These are phyloP conservation scores for Tolypocladium album DNA, from an alignment of 2,329 filamentous ascomycete species.

Conservation along the genomic window DNA sequence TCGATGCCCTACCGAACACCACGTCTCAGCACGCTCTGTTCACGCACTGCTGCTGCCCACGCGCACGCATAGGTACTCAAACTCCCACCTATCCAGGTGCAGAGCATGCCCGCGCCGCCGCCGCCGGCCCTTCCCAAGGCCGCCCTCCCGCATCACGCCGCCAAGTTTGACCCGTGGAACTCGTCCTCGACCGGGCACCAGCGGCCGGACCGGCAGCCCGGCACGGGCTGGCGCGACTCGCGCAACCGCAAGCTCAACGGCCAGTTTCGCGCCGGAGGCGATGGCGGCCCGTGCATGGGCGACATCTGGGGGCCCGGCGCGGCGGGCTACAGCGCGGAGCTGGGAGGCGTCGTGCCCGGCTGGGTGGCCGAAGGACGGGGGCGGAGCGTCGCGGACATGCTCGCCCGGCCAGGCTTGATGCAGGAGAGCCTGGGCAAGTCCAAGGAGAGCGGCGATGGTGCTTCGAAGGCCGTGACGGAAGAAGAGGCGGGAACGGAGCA, in stretches of 20 bases:
- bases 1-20: not conserved
- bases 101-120: not conserved
- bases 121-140: slow-evolving; percentile 16
- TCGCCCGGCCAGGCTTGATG: slow-evolving; percentile 28
- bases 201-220: slow-evolving; percentile 55
- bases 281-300: slow-evolving; percentile 33
- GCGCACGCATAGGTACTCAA: not conserved
- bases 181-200: slow-evolving; percentile 70
- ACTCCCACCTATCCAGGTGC: not conserved
- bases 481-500: slow-evolving; percentile 1
- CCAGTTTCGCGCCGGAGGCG: slow-evolving; percentile 50
- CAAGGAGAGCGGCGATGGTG: not conserved
- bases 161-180: slow-evolving; percentile 59
- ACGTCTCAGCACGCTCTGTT: not conserved
- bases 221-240: slow-evolving; percentile 59
- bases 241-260: slow-evolving; percentile 56
- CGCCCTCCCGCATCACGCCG: slow-evolving; percentile 29
- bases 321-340: not conserved
- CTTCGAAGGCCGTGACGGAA: not conserved
- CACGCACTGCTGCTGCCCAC: not conserved
- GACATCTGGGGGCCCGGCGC: not conserved
- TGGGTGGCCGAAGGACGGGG: slow-evolving; percentile 36
- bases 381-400: slow-evolving; percentile 42
- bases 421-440: not conserved
- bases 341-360: slow-evolving; percentile 40